Conservation (phyloP, 768 basidiomycete genomes). For the Leccinum imitatum region DNA sequence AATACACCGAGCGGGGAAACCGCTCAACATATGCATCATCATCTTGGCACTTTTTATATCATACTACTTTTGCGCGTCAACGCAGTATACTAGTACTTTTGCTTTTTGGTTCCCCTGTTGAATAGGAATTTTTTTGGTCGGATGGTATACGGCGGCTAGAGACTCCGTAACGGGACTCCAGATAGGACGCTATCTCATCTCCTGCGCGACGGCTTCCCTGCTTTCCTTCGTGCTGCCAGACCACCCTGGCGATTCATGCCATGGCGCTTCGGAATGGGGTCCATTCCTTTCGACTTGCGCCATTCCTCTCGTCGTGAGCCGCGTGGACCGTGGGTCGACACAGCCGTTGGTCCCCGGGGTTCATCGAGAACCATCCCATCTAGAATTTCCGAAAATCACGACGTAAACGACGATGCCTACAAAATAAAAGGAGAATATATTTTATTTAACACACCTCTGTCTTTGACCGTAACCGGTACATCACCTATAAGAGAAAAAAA, state of each 20-base stretch:
- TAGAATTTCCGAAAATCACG: constrained; percentile 10
- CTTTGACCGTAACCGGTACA: constrained; percentile 9
- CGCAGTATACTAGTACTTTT: constrained; percentile 17
- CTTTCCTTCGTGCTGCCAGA: constrained; percentile 57
- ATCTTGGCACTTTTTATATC: neutral
- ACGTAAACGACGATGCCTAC: constrained; percentile 9
- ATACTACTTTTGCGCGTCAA: neutral
- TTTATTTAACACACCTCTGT: constrained; percentile 22
- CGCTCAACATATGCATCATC: neutral
- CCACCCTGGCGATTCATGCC: constrained; percentile 71
- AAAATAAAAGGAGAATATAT: neutral
- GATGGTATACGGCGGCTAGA: neutral
- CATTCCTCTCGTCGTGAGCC: constrained; percentile 77
- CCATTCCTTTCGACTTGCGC: constrained; percentile 77
- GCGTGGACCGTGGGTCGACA: constrained; percentile 84
- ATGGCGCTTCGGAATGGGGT: constrained; percentile 45
- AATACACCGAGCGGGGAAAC: neutral
- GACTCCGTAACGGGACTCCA: neutral
- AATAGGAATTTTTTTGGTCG: constrained; percentile 1
- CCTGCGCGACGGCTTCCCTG: constrained; percentile 70
- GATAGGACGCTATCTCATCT: constrained; percentile 41
- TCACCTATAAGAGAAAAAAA: constrained; percentile 16
- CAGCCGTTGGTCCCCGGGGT: constrained; percentile 32
- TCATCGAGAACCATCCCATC: constrained; percentile 59
- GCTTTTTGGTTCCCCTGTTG: neutral